Evolutionary conservation across 768 basidiomycete species (phyloP).

Genomic region (Russula brevipes): DNA sequence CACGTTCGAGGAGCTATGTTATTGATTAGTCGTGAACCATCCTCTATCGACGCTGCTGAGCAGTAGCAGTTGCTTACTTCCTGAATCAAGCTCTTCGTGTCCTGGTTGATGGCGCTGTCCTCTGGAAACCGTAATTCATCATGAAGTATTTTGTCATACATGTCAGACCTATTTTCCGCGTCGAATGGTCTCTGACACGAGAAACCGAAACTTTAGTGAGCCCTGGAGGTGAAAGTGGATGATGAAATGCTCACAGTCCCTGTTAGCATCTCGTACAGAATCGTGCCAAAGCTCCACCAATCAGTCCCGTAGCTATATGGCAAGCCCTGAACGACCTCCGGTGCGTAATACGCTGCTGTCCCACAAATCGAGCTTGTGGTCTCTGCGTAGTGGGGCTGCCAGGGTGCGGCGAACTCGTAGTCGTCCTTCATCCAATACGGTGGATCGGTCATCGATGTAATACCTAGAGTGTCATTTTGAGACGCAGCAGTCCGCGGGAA

Average conservation of each 20-base stretch:
- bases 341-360: conserved; percentile 92
- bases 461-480: conserved; percentile 39
- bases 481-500: conserved; percentile 51
- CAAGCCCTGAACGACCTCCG: conserved; percentile 90
- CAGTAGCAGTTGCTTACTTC: conserved; percentile 54
- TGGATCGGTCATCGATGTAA: conserved; percentile 45
- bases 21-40: not conserved
- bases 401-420: conserved; percentile 48
- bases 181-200: conserved; percentile 81
- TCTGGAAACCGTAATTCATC: conserved; percentile 88
- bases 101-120: conserved; percentile 82
- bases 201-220: conserved; percentile 18
- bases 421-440: conserved; percentile 76
- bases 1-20: conserved; percentile 73
- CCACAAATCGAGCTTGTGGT: conserved; percentile 87
- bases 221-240: not conserved
- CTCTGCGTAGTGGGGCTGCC: conserved; percentile 53
- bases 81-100: conserved; percentile 90
- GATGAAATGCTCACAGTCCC: conserved; percentile 67
- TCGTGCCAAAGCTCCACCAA: conserved; percentile 98
- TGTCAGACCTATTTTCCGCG: conserved; percentile 89
- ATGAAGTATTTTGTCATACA: conserved; percentile 90
- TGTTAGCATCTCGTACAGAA: conserved; percentile 95
- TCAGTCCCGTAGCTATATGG: conserved; percentile 92
- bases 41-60: not conserved